Evolutionary conservation across 371 early-diverging fungal species (phyloP), one percentile per base, ranked within the genome.

Genomic region (Umbelopsis sp.): DNA sequence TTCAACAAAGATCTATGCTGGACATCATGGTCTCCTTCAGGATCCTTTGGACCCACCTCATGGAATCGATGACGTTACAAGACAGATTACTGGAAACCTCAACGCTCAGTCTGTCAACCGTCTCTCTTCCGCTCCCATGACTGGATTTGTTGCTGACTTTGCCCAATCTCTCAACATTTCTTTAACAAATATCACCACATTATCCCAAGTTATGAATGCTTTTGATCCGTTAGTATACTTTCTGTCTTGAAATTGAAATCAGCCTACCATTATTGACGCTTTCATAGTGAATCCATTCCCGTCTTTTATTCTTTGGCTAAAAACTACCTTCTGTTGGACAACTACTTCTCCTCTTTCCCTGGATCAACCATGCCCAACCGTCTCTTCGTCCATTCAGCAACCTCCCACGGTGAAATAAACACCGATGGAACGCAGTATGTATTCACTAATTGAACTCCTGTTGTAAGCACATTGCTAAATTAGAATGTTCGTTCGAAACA

Each of bases 321-420:
- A 24, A 72, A 78, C 20, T 78, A 72, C 41, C 69, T 70, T 10
- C 63, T 78, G 3, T 50, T 78, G 50, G 72, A 78, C 44, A 69
- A 72, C 7, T 78, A 70, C 51, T 75, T 71, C 41, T 69, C 78
- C 0, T 69, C 73, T 11, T 70, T 78, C 66, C 75, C 78, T 52
- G 78, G 78, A 14, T 67, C 71, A 3, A 78, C 78, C 20, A 71
- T 71, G 69, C 78, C 78, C n/a, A 78, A 78, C 35, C 75, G 78
- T 24, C 65, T 74, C 64, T 78, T 63, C 52, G 63, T 73, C n/a
- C 75, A 76, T 38, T 69, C 74, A 0, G 73, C 69, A 3, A 76
- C 76, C 16, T 71, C 71, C 4, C 62, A 73, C 46, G 72, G 75
- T 12, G 70, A 71, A 45, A 32, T 24, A 20, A 45, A 52, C 20